Conservation (phyloP, 208 protist genomes). For the Porcisia deanei region DNA sequence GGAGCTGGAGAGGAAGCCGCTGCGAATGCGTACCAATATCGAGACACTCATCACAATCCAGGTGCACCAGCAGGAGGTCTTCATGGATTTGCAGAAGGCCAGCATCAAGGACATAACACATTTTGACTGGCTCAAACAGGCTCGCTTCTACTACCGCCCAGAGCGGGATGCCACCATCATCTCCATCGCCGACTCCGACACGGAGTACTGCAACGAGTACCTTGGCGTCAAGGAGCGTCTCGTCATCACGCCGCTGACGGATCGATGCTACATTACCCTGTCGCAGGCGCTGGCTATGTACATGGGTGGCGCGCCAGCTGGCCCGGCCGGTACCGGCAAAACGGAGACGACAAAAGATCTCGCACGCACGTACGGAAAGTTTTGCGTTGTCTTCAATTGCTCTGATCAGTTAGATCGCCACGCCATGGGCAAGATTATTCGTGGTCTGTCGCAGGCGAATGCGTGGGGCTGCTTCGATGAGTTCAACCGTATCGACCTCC, state of each 20-base stretch:
- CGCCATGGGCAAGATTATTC: slow-evolving; percentile 95
- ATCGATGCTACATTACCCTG: slow-evolving; percentile 58
- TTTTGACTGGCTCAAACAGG: slow-evolving; percentile 96
- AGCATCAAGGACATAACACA: slow-evolving; percentile 89
- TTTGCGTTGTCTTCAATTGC: slow-evolving; percentile 95
- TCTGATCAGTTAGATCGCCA: slow-evolving; percentile 94
- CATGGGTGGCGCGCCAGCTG: slow-evolving; percentile 2
- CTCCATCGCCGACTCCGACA: slow-evolving; percentile 93
- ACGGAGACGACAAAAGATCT: slow-evolving; percentile 97
- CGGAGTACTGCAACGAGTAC: slow-evolving; percentile 96
- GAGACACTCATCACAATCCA: slow-evolving; percentile 96
- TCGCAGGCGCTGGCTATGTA: slow-evolving; percentile 1
- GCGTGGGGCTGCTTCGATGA: slow-evolving; percentile 95
- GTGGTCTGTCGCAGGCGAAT: slow-evolving; percentile 93
- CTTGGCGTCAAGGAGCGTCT: slow-evolving; percentile 95
- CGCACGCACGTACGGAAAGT: slow-evolving; percentile 94
- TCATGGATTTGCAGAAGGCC: slow-evolving; percentile 90
- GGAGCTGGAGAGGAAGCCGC: slow-evolving; percentile 84
- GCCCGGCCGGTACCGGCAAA: slow-evolving; percentile 91
- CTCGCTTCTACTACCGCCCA: slow-evolving; percentile 93
- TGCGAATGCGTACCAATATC: slow-evolving; percentile 93
- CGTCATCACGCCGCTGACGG: slow-evolving; percentile 71
- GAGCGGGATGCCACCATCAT: slow-evolving; percentile 92
- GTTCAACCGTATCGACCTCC: slow-evolving; percentile 95
- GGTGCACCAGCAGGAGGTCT: slow-evolving; percentile 95